Conservation (phyloP, 805 yeast species). For the Zygoascus tannicola region DNA sequence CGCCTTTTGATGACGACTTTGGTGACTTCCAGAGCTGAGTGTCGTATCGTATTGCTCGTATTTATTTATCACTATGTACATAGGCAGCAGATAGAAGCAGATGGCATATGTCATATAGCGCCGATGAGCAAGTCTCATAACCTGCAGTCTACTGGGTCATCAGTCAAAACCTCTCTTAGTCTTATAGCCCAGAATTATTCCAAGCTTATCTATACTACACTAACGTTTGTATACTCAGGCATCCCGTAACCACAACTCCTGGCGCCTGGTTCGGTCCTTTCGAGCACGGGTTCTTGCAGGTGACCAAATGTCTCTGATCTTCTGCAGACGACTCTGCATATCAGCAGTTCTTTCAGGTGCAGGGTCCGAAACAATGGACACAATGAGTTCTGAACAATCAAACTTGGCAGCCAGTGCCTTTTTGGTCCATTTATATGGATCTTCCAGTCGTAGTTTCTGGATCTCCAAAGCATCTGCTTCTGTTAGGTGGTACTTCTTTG, state of each 20-base stretch:
- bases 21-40: slow-evolving; percentile 27
- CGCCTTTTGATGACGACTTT: slow-evolving; percentile 27
- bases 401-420: slow-evolving; percentile 52
- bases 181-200: no score
- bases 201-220: no score
- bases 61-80: no score
- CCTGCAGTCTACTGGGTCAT: no score
- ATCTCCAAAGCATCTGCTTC: slow-evolving; percentile 53
- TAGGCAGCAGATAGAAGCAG: no score
- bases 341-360: slow-evolving; percentile 32
- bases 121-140: no score
- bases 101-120: no score
- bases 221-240: no score
- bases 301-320: slow-evolving; percentile 43
- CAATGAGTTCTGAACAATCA: slow-evolving; percentile 41
- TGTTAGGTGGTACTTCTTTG: slow-evolving; percentile 45
- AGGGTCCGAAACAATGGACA: slow-evolving; percentile 43
- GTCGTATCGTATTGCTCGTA: no score
- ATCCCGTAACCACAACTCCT: slow-evolving; percentile 53
- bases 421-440: slow-evolving; percentile 59
- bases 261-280: slow-evolving; percentile 49
- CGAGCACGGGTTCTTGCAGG: slow-evolving; percentile 41
- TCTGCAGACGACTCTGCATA: slow-evolving; percentile 39
- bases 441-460: slow-evolving; percentile 40
- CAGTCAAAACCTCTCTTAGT: no score